phyloP scores from a whole-genome alignment of 2,329 filamentous ascomycete genomes.

The Sclerotinia minor region DNA sequence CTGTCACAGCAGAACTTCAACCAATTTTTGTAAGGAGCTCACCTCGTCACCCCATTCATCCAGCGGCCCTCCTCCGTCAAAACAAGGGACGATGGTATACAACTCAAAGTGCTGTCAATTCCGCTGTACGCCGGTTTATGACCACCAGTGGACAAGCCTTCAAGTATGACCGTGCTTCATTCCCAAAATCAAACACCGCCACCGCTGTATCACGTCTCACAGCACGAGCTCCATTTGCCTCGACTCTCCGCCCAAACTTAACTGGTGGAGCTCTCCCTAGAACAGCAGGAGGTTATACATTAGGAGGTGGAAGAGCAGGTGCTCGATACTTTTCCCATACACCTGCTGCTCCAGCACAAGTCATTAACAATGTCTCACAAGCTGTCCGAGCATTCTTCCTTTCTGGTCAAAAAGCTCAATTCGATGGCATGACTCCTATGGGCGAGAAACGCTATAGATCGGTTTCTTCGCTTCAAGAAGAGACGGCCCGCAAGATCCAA shows the following conservation, averaged over 20 bases:
- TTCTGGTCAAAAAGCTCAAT: slow-evolving; percentile 85
- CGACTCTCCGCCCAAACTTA: slow-evolving; percentile 84
- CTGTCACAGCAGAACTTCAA: slow-evolving; percentile 53
- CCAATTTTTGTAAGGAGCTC: slow-evolving; percentile 59
- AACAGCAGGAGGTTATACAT: slow-evolving; percentile 83
- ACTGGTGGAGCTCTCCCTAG: slow-evolving; percentile 84
- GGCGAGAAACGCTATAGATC: slow-evolving; percentile 79
- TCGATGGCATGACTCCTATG: slow-evolving; percentile 71
- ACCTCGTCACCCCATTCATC: slow-evolving; percentile 56
- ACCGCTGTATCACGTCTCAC: slow-evolving; percentile 62
- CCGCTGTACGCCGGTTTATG: slow-evolving; percentile 47
- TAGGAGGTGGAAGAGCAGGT: slow-evolving; percentile 69
- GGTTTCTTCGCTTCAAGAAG: slow-evolving; percentile 72
- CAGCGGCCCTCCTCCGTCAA: slow-evolving; percentile 62
- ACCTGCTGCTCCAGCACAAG: slow-evolving; percentile 81
- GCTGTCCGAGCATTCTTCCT: slow-evolving; percentile 89
- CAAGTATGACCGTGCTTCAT: slow-evolving; percentile 52
- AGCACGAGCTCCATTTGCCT: slow-evolving; percentile 81
- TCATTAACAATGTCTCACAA: slow-evolving; percentile 92
- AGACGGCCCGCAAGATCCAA: slow-evolving; percentile 67
- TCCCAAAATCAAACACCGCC: slow-evolving; percentile 57
- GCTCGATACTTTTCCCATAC: slow-evolving; percentile 88
- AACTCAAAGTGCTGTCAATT: slow-evolving; percentile 55
- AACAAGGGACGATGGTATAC: slow-evolving; percentile 64
- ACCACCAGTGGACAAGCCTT: slow-evolving; percentile 39